These are phyloP conservation scores for Phytopythium litorale DNA, from an alignment of 352 stramenopile species.

Conservation along the genomic window DNA sequence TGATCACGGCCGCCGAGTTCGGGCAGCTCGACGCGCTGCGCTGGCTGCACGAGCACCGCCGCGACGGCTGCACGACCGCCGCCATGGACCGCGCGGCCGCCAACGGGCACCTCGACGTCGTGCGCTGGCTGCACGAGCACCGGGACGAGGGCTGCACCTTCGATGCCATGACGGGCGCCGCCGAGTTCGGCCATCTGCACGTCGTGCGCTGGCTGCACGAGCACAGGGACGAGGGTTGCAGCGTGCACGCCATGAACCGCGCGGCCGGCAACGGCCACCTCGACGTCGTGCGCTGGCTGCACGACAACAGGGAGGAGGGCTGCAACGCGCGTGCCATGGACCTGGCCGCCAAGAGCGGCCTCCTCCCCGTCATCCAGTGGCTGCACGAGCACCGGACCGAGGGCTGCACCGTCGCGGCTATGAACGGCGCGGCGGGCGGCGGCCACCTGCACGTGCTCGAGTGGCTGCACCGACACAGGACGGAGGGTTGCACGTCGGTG, in stretches of 20 bases:
- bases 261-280: conserved; percentile 43
- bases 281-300: conserved; percentile 41
- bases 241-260: conserved; percentile 37
- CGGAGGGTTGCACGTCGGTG: conserved; percentile 30
- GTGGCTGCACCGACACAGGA: conserved; percentile 43
- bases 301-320: conserved; percentile 29
- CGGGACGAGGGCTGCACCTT: conserved; percentile 30
- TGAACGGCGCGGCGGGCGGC: conserved; percentile 37
- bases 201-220: conserved; percentile 37
- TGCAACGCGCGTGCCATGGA: conserved; percentile 39
- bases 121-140: conserved; percentile 37
- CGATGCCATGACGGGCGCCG: conserved; percentile 37
- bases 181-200: conserved; percentile 24
- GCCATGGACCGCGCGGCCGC: conserved; percentile 38
- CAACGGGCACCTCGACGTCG: conserved; percentile 31
- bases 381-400: conserved; percentile 34
- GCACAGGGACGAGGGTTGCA: conserved; percentile 33
- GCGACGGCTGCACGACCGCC: conserved; percentile 21
- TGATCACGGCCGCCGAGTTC: conserved; percentile 31
- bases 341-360: conserved; percentile 40
- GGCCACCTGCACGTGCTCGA: conserved; percentile 52
- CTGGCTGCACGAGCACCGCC: conserved; percentile 27
- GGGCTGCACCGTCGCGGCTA: conserved; percentile 38
- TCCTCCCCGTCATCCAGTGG: conserved; percentile 49
- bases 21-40: conserved; percentile 27